Evolutionary conservation across 2,329 filamentous ascomycete species (phyloP).

Genomic region (Calonectria pseudoturangicola): DNA sequence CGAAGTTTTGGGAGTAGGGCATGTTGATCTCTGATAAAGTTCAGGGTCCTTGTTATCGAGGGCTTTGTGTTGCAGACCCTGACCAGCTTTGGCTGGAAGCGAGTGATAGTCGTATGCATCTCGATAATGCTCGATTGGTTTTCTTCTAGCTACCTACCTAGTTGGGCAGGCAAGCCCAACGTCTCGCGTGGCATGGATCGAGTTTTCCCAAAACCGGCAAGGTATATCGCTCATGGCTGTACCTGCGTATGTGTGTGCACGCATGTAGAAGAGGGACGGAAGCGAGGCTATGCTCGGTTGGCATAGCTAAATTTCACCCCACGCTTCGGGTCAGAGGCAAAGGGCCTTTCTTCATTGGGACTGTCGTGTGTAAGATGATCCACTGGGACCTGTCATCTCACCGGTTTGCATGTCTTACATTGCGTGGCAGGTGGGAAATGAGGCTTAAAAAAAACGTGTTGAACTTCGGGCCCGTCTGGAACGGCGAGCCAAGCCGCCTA

Average conservation of each 20-base stretch:
- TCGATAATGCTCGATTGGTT: neutral
- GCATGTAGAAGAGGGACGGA: neutral
- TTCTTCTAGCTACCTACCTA: constrained; percentile 6
- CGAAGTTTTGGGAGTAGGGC: neutral
- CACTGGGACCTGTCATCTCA: neutral
- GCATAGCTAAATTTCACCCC: constrained; percentile 21
- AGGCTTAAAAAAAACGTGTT: neutral
- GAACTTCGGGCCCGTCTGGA: neutral
- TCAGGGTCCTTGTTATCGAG: neutral
- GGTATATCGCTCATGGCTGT: neutral
- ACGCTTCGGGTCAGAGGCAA: neutral
- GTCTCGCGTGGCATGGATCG: constrained; percentile 19
- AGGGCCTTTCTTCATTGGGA: neutral
- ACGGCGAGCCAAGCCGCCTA: constrained; percentile 7
- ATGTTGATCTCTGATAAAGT: constrained; percentile 16
- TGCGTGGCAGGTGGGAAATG: constrained; percentile 2
- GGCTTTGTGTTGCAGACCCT: neutral
- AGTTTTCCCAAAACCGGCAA: constrained; percentile 14
- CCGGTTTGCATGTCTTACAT: neutral
- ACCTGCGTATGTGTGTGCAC: neutral
- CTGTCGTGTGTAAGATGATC: neutral
- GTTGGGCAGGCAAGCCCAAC: neutral
- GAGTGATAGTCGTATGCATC: neutral
- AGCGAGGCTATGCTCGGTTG: constrained; percentile 16
- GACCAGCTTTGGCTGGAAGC: neutral